Evolutionary conservation across 495 filamentous ascomycete species (phyloP), one percentile per base, ranked within the genome.

Genomic region (Pyrenula aspistea): DNA sequence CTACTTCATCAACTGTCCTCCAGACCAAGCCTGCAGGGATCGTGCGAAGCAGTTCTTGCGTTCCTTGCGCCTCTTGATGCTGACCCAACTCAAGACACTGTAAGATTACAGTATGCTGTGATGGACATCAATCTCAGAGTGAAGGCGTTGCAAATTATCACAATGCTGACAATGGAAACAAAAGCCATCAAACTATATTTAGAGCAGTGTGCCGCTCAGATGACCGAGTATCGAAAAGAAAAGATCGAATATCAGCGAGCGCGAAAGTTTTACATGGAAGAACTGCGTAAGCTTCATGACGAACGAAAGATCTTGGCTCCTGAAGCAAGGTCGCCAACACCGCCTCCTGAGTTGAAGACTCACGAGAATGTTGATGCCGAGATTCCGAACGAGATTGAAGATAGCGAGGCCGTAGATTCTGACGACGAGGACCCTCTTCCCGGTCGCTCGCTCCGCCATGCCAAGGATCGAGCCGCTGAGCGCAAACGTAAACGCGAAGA

Each of bases 141-240:
- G 25, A 81, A 82, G 59, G 86, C 84, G 31, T 76, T 97, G 25
- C 85, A 96, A 69, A 89, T 93, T 20, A 78, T 96, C 55, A 89
- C 87, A 63, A 85, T 91, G 74, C 78, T 97, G 52, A 88, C 85
- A n/a, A 72, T 91, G 51, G 85, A 89, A 61, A 95, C 92, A 2
- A 88, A 86, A 64, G 83, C 85, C 1, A 81, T 97, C 56, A 82
- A 89, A 42, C 83, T 83, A 15, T 95, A 93, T 63, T 86, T 98
- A 73, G 90, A 95, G 57, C 83, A 91, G 59, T 94, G 90, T 69
- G 86, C 83, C 51, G 86, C 90, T 59, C 83, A 87, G 57, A 96
- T 96, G 94, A 98, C 93, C 2, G 82, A 81, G 49, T 86, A 90
- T 63, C 80, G 93, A 20, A 98, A 97, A 69, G 87, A 94, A 68